Conservation (phyloP, 2,329 filamentous ascomycete genomes). For the Aspergillus niger region DNA sequence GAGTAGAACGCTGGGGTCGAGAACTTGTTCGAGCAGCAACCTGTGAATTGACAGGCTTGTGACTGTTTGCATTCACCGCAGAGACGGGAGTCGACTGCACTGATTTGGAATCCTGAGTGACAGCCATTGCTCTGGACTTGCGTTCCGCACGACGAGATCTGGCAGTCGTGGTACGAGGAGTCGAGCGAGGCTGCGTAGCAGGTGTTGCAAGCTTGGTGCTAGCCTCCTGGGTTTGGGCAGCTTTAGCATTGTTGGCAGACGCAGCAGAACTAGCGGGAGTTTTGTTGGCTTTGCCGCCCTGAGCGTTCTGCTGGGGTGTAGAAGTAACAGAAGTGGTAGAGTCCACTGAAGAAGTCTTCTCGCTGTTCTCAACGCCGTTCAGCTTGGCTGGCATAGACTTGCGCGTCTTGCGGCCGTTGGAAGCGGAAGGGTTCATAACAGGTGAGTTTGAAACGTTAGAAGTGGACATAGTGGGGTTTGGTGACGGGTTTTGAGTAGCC, state of each 20-base stretch:
- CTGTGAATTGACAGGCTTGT: not conserved
- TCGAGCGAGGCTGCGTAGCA: conserved; percentile 8
- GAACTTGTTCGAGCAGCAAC: not conserved
- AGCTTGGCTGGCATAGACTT: conserved; percentile 22
- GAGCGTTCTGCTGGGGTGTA: conserved; percentile 16
- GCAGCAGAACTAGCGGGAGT: conserved; percentile 2
- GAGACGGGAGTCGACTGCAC: conserved; percentile 3
- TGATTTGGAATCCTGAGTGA: not conserved
- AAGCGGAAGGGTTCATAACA: conserved; percentile 7
- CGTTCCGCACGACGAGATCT: conserved; percentile 19
- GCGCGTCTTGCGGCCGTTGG: conserved; percentile 16
- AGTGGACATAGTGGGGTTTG: conserved; percentile 4
- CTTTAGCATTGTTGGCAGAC: not conserved
- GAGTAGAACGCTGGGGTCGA: conserved; percentile 1
- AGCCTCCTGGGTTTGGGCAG: conserved; percentile 4
- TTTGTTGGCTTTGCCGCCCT: conserved; percentile 11
- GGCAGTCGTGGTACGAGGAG: conserved; percentile 6
- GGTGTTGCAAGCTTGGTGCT: conserved; percentile 12
- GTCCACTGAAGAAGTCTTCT: conserved; percentile 6
- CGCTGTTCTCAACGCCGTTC: conserved; percentile 11
- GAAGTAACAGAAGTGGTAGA: conserved; percentile 13
- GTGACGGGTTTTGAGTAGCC: conserved; percentile 12
- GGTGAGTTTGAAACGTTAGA: conserved; percentile 2
- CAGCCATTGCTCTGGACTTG: conserved; percentile 9
- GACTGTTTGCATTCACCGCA: not conserved